Percentiles rank a stretch among this genome's conserved stretches.
Conservation (phyloP, 2,329 filamentous ascomycete genomes). For the Chalara sp. region DNA sequence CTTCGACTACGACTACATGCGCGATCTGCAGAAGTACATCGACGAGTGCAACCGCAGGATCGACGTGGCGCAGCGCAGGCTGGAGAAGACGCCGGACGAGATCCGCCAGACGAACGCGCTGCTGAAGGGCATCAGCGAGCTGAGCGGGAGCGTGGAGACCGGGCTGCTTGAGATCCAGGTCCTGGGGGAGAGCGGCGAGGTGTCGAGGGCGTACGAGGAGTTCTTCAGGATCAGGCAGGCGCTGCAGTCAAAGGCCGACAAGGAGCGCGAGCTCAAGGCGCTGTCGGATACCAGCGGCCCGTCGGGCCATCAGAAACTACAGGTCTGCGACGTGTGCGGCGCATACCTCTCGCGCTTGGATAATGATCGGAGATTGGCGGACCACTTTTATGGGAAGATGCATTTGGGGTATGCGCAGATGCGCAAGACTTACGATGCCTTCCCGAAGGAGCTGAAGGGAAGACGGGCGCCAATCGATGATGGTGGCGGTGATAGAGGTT, state of each 20-base stretch:
- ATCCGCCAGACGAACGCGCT: constrained; percentile 90
- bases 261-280: constrained; percentile 82
- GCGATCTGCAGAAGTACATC: constrained; percentile 93
- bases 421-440: constrained; percentile 84
- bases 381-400: constrained; percentile 99
- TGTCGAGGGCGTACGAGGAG: constrained; percentile 78
- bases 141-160: constrained; percentile 69
- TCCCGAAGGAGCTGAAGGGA: constrained; percentile 80
- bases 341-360: constrained; percentile 89
- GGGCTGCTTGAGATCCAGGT: constrained; percentile 82
- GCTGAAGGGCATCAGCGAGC: constrained; percentile 78
- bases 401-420: constrained; percentile 97
- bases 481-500: constrained; percentile 46
- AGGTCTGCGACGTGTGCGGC: constrained; percentile 97
- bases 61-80: constrained; percentile 76
- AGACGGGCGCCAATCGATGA: constrained; percentile 50
- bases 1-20: constrained; percentile 95
- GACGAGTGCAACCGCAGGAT: constrained; percentile 95
- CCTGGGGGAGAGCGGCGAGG: constrained; percentile 73
- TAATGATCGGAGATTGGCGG: constrained; percentile 87
- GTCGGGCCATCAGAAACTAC: constrained; percentile 92
- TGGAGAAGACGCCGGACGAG: constrained; percentile 98
- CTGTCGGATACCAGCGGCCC: constrained; percentile 89
- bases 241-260: constrained; percentile 73
- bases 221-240: constrained; percentile 79